Base-by-base conservation (phyloP, 2,329 filamentous ascomycete species). In the Aciculosporium take region DNA sequence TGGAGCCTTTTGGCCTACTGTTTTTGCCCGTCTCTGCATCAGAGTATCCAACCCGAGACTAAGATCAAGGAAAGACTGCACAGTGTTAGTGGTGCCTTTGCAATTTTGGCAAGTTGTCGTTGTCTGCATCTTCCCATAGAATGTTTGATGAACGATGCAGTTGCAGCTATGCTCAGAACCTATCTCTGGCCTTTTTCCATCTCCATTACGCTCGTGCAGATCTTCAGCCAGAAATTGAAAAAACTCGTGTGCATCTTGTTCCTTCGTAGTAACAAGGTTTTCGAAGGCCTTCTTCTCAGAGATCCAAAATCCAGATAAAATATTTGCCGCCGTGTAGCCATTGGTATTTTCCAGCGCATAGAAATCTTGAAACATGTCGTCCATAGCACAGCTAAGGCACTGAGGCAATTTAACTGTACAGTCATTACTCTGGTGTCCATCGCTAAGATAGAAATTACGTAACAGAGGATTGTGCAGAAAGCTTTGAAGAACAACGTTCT, bases 231-330 rank as follows among this genome's bases (percentile, higher is more conserved):
- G 74, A 55, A 94, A 95, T 57, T 94, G 87, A 60, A 95, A 93
- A 63, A 94, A 96, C 58, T 96, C 89, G 56, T 96, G 89, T 1
- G 89, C 89, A 56, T 96, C 89, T 64, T 96, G 89, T 61, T 96
- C 89, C 53, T 88, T 85, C 53, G 93, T 94, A 9, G 88, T 91
- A 2, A 89, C 85, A 18, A 88, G 69, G 46, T 82, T 79, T 61
- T 84, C 74, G 46, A 80, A 81, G 0, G 74, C 72, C 57, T 72
- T 76, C 64, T 74, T 79, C 58, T 85, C 83, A 4, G 82, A 85
- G 51, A 88, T 84, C 87, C 88, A 94, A 55, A 88, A 88, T 9
- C 83, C 85, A 43, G 87, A 79, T 34, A 96, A 72, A 55, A 96
- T 85, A 53, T 85, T 87, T 7, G 91, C 82, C 1, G 88, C 86